Conservation (phyloP, 73 alveolate species). For the Paramecium sexaurelia region DNA sequence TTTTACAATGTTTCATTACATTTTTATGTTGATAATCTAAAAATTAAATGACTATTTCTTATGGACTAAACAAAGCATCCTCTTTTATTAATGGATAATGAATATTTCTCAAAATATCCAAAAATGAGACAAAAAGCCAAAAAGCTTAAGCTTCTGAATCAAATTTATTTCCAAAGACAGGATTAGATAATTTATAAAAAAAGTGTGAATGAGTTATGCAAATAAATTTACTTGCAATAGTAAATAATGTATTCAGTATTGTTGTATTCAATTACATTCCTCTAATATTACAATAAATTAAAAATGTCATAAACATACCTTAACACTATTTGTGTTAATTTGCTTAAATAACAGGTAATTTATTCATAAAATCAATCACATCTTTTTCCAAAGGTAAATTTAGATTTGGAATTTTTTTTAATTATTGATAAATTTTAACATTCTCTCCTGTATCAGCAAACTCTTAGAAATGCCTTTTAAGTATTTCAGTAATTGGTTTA, state of each 20-base stretch:
- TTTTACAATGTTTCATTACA: background rate
- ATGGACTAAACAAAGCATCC: background rate
- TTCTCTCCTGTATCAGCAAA: background rate
- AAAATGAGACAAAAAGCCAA: background rate
- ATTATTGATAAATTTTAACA: background rate
- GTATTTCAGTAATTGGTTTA: background rate
- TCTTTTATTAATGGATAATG: background rate
- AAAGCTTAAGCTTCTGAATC: conserved; percentile 28
- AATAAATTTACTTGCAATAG: background rate
- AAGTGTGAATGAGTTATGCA: background rate
- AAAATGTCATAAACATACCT: background rate
- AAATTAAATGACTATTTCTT: background rate
- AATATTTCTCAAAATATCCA: background rate
- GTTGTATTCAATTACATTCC: background rate
- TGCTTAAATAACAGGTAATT: background rate
- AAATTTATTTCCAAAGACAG: conserved; percentile 20
- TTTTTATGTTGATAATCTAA: background rate
- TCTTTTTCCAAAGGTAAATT: background rate
- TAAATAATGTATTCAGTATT: background rate
- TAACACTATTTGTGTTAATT: background rate
- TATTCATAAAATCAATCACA: background rate
- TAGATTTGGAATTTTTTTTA: background rate
- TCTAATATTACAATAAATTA: conserved; percentile 23
- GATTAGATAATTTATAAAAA: background rate
- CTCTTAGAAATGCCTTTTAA: background rate